A percentile compares a stretch with the other conserved stretches of the same genome.
These are phyloP conservation scores for Talaromyces sp. DNA, from an alignment of 2,329 filamentous ascomycete genomes.

Conservation along the genomic window DNA sequence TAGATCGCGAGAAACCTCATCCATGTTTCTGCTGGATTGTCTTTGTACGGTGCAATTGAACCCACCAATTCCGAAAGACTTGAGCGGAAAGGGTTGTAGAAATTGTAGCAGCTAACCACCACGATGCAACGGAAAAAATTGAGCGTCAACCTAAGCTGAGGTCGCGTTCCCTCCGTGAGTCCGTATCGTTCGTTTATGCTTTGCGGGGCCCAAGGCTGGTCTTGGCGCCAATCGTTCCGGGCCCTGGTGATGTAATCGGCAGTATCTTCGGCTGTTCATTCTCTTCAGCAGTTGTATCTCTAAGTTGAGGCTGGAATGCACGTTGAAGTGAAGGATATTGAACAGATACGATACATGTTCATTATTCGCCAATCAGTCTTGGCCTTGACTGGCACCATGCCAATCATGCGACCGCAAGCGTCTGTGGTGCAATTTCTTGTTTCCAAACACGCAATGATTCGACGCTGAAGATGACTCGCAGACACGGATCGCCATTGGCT, in stretches of 20 bases:
- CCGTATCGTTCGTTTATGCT: not conserved
- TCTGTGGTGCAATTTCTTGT: not conserved
- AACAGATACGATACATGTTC: not conserved
- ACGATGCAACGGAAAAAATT: not conserved
- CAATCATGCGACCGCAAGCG: not conserved
- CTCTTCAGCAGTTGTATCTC: not conserved
- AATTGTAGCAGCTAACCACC: not conserved
- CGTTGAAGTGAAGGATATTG: not conserved
- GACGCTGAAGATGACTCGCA: not conserved
- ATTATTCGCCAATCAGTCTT: not conserved
- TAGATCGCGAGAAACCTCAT: constrained; percentile 34
- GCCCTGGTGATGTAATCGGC: too few relatives aligned
- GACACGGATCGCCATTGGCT: not conserved
- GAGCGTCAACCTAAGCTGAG: not conserved
- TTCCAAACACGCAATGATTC: not conserved
- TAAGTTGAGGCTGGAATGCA: not conserved
- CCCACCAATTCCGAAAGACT: not conserved
- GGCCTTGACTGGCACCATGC: not conserved
- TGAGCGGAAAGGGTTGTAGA: not conserved
- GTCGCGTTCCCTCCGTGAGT: not conserved
- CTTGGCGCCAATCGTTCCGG: not conserved
- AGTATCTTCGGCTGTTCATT: not conserved
- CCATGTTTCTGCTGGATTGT: constrained; percentile 28
- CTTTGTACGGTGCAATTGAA: not conserved
- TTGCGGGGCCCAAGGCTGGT: not conserved